Evolutionary conservation across 805 yeast species (phyloP).

Genomic region (Sugiyamaella lignohabitans): DNA sequence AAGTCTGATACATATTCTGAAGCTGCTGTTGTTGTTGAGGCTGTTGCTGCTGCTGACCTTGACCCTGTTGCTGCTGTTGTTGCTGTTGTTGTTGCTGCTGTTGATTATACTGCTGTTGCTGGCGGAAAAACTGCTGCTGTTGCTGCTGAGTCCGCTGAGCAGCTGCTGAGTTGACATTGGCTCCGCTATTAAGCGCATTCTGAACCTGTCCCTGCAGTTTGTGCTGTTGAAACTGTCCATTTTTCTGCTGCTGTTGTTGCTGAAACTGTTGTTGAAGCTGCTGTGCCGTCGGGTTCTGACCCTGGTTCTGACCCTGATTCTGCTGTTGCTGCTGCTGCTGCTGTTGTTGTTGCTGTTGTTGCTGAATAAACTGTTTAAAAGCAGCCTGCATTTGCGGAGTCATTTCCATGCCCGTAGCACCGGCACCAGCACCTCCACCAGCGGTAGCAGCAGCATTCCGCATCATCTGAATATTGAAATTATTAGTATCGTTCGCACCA

Average conservation of each 20-base stretch:
- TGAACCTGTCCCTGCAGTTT: not conserved
- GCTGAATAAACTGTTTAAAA: slow-evolving; percentile 1
- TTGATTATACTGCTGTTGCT: slow-evolving; percentile 14
- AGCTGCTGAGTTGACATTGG: slow-evolving; percentile 9
- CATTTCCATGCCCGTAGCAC: not conserved
- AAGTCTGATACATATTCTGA: slow-evolving; percentile 17
- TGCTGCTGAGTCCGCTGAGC: slow-evolving; percentile 5
- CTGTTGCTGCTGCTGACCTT: slow-evolving; percentile 18
- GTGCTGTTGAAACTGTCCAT: not conserved
- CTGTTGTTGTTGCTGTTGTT: slow-evolving; percentile 4
- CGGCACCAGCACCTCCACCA: not conserved
- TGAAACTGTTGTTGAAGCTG: not conserved
- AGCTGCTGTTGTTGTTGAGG: slow-evolving; percentile 22
- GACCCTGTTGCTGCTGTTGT: slow-evolving; percentile 25
- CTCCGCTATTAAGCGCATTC: not conserved
- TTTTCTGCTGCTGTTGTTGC: not conserved
- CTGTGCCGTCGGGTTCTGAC: not conserved
- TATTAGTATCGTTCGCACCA: not conserved
- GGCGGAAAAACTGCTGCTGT: no score
- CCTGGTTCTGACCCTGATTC: not conserved
- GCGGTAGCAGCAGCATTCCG: not conserved
- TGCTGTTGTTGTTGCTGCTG: slow-evolving; percentile 23
- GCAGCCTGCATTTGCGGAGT: slow-evolving; percentile 1
- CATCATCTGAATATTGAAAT: slow-evolving; percentile 4
- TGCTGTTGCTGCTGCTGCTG: slow-evolving; percentile 1